Base-by-base conservation (phyloP, 768 basidiomycete species). In the Ramaria rubella region DNA sequence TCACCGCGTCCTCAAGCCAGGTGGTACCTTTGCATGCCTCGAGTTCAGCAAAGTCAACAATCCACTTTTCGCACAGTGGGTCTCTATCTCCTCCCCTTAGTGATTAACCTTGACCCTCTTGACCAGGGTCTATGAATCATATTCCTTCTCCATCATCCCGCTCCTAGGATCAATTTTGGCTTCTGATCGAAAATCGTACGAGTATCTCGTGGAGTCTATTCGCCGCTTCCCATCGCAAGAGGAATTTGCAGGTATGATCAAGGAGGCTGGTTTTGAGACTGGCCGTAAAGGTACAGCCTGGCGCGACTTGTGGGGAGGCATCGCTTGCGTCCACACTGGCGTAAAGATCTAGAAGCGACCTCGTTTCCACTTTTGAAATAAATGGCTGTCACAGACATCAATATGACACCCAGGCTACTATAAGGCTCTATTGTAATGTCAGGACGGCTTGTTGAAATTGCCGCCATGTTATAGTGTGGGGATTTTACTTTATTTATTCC, bases 151-250 rank as follows among this genome's bases (percentile, higher is more conserved):
- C 0, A 80, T 97, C 59, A 96, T 99, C 65, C 96, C 96, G 2
- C 75, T 95, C 19, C 73, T 99, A 45, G 96, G 96, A n/a, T 95
- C 93, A 19, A 90, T 99, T 62, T 75, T 99, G n/a, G 90, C 94
- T 9, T 89, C 90, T 0, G 95, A 99, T 71, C 80, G 95, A 21
- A 87, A 83, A 21, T 95, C 94, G 5, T 99, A 99, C 70, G 94
- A 97, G 69, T 98, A 99, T 69, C 80, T 99, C 43, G 92, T 98
- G 42, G 96, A 99, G 70, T 96, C 94, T 11, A 98, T 99, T 64
- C 87, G 93, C 40, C 83, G 82, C 63, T 98, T 98, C 76, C 94
- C 94, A 26, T 77, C 82, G 11, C 94, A 96, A 69, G 74, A 80
- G 7, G 85, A 89, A 55, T 98, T 98, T 71, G 85, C 94, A 5